Conservation (phyloP, 2,329 filamentous ascomycete species). For the Fusarium solani-melongenae region DNA sequence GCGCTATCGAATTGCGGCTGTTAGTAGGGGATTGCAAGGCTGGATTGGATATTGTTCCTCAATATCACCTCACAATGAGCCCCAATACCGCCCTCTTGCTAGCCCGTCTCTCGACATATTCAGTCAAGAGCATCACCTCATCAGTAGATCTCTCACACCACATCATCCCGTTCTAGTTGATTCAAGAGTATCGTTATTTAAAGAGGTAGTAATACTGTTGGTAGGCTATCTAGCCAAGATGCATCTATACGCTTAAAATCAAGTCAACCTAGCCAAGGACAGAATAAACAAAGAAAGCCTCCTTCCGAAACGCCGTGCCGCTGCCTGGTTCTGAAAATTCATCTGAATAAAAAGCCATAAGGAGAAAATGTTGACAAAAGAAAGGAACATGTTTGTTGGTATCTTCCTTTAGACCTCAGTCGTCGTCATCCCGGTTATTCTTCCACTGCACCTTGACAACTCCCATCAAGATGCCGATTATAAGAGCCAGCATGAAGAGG, state of each 20-base stretch:
- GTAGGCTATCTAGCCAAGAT: background rate
- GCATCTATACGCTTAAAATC: background rate
- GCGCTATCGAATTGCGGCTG: background rate
- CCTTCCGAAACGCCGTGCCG: constrained; percentile 20
- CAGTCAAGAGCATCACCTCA: background rate
- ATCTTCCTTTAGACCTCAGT: background rate
- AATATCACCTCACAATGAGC: background rate
- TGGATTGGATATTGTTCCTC: background rate
- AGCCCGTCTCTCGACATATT: background rate
- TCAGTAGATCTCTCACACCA: background rate
- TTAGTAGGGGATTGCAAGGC: background rate
- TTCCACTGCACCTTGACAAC: constrained; percentile 40
- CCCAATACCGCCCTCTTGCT: background rate
- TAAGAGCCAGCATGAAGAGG: constrained; percentile 41
- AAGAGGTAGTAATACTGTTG: background rate
- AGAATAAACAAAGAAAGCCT: background rate
- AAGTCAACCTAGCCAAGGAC: background rate
- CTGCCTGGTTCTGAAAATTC: background rate
- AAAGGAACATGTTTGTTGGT: background rate
- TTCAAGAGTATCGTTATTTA: background rate
- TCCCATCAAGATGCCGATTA: constrained; percentile 42
- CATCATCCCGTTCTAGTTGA: background rate
- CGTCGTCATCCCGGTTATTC: constrained; percentile 8
- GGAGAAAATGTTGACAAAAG: background rate
- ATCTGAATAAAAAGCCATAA: background rate